Percentiles rank a stretch among this genome's conserved stretches.
Evolutionary conservation across 2,329 filamentous ascomycete genomes (phyloP).

Genomic region (Capronia americana): DNA sequence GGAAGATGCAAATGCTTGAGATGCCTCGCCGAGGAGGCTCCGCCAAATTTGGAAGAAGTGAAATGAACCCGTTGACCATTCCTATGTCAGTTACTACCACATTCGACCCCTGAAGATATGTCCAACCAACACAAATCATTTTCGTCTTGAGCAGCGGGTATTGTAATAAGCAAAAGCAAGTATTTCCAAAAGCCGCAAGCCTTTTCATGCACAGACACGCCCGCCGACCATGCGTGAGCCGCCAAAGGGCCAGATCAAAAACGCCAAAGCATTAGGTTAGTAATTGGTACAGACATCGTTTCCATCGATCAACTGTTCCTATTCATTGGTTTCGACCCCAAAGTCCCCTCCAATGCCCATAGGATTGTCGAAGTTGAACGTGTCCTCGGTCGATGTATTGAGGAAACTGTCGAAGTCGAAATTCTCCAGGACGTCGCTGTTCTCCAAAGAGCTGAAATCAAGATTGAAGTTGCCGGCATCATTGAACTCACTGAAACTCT

Average conservation of each 20-base stretch:
- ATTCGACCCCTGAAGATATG: constrained; percentile 32
- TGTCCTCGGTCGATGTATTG: constrained; percentile 59
- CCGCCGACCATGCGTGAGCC: constrained; percentile 28
- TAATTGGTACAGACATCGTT: constrained; percentile 33
- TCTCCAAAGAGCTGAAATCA: constrained; percentile 53
- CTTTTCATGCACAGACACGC: constrained; percentile 23
- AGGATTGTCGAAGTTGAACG: constrained; percentile 52
- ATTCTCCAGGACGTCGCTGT: constrained; percentile 56
- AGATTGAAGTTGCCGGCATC: constrained; percentile 38
- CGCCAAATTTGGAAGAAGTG: background rate
- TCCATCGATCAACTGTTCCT: constrained; percentile 3
- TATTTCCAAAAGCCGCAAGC: constrained; percentile 21
- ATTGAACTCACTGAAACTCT: constrained; percentile 34
- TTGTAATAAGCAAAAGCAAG: constrained; percentile 30
- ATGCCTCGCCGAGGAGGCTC: too few relatives aligned
- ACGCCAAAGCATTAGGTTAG: constrained; percentile 31
- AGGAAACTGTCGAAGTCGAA: constrained; percentile 73
- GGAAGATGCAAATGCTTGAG: background rate
- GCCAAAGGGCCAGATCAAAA: constrained; percentile 20
- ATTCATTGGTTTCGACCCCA: constrained; percentile 37
- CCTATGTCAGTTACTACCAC: constrained; percentile 30
- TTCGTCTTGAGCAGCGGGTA: constrained; percentile 38
- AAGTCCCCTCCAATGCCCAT: constrained; percentile 52
- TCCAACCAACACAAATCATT: constrained; percentile 38
- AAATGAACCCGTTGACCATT: constrained; percentile 22